These are phyloP conservation scores for Tilletia indica DNA, from an alignment of 1,284 basidiomycete genomes.

Conservation along the genomic window DNA sequence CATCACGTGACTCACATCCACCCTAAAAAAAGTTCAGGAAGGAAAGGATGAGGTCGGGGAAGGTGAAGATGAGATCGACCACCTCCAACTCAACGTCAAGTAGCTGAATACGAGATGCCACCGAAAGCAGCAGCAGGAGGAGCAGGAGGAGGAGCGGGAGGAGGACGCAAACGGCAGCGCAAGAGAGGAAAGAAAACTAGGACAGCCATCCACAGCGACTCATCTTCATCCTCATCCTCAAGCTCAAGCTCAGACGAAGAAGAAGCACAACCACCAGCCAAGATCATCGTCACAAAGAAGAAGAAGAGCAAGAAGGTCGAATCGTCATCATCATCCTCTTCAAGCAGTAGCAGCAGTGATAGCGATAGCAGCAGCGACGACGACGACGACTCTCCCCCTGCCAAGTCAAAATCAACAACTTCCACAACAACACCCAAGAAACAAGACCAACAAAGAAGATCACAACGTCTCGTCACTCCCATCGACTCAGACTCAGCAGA, in stretches of 20 bases:
- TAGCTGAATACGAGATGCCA: too few species aligned
- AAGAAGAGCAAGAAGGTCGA: conserved; percentile 1
- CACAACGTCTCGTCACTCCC: background rate
- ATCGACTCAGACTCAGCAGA: background rate
- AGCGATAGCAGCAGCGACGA: background rate
- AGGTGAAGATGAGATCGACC: too few species aligned
- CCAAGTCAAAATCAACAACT: background rate
- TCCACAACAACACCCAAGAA: background rate
- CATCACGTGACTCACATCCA: too few species aligned
- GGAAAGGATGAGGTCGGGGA: too few species aligned
- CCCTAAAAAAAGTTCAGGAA: too few species aligned
- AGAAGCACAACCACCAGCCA: background rate
- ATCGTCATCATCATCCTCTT: background rate
- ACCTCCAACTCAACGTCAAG: too few species aligned
- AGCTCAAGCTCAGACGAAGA: background rate
- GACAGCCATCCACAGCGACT: conserved; percentile 4
- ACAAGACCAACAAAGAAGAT: background rate
- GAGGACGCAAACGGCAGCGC: background rate
- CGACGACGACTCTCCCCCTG: background rate
- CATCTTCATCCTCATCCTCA: conserved; percentile 8
- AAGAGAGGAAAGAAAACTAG: conserved; percentile 3
- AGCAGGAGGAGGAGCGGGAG: background rate
- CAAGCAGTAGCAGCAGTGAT: background rate
- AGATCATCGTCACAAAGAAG: background rate
- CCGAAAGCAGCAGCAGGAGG: too few species aligned